Evolutionary conservation across 306 rosid species (phyloP), one percentile per base, ranked within the genome.

Genomic region (Ammopiptanthus mongolicus): DNA sequence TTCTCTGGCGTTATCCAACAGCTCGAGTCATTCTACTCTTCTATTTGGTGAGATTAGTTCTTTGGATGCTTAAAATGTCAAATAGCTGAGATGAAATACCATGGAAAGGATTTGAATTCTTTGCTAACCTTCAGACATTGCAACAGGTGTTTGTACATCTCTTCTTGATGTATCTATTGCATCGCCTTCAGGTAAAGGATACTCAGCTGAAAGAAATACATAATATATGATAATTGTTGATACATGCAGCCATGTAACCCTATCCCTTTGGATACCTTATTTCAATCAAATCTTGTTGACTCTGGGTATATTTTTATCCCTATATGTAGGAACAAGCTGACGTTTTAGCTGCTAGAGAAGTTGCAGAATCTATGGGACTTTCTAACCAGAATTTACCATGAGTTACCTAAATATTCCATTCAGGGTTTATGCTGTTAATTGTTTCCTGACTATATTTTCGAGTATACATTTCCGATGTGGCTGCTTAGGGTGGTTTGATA

Each of bases 1-100:
- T 95, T 86, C 97, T 95, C 47, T 90, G 99, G 99, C 96, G 89
- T 57, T 88, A 95, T 86, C 99, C 99, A 7, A 87, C 88, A 36
- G 99, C 99, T 79, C 88, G 97, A 58, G 88, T 95, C 64, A 51
- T 73, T 78, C 73, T 95, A 75, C 88, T 95, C 23, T 88, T 85
- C 86, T 95, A 95, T 82, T 79, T 95, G 93, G 99, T 95, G 85
- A 87, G 84, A 73, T 41, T 60, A 46, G 37, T 48, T 66, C 39
- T 10, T 57, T 19, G 8, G 57, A 50, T 74, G 31, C 59, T 41
- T 13, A 39, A 13, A 37, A 63, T 14, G 65, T 25, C 52, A 69
- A 44, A 37, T 63, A 47, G 9, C 57, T 69, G 55, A 67, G 62
- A 69, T 58, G 67, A 62, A 51, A 36, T 60, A 17, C 31, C 36